These are phyloP conservation scores for Mercurialis annua DNA, from an alignment of 345 rosid genomes.

Conservation along the genomic window DNA sequence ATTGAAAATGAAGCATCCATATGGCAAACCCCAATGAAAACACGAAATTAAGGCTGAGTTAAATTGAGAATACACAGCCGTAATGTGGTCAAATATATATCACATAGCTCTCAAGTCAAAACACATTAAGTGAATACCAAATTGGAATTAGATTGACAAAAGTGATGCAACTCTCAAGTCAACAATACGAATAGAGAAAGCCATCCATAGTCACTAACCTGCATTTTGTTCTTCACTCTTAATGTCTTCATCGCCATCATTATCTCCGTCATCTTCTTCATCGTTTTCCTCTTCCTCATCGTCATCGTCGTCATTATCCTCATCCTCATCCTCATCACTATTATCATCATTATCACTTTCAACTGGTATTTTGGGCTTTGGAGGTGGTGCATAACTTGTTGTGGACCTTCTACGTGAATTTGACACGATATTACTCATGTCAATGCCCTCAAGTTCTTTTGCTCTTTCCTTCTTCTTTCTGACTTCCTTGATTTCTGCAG, in stretches of 20 bases:
- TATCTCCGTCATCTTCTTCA: conserved; percentile 27
- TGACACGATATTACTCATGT: conserved; percentile 70
- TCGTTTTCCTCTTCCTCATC: conserved; percentile 34
- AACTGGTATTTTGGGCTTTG: conserved; percentile 62
- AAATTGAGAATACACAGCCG: no score
- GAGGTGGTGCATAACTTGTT: conserved; percentile 59
- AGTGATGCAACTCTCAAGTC: neutral
- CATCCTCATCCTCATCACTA: conserved; percentile 37
- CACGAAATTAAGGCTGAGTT: no score
- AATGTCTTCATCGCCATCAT: conserved; percentile 17
- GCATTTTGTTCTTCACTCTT: conserved; percentile 42
- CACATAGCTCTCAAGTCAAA: no score
- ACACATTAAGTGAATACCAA: neutral
- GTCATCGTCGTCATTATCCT: conserved; percentile 29
- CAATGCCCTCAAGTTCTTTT: conserved; percentile 88
- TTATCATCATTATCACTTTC: conserved; percentile 50
- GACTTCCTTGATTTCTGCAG: conserved; percentile 81
- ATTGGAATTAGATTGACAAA: neutral
- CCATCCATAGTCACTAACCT: conserved; percentile 34
- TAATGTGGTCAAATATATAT: no score
- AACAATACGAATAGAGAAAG: no score
- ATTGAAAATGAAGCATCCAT: no score
- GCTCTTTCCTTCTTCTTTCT: conserved; percentile 64
- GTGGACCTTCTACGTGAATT: conserved; percentile 79
- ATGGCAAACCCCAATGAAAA: no score